Conservation (phyloP, 2,329 filamentous ascomycete genomes). For the Emydomyces testavorans region DNA sequence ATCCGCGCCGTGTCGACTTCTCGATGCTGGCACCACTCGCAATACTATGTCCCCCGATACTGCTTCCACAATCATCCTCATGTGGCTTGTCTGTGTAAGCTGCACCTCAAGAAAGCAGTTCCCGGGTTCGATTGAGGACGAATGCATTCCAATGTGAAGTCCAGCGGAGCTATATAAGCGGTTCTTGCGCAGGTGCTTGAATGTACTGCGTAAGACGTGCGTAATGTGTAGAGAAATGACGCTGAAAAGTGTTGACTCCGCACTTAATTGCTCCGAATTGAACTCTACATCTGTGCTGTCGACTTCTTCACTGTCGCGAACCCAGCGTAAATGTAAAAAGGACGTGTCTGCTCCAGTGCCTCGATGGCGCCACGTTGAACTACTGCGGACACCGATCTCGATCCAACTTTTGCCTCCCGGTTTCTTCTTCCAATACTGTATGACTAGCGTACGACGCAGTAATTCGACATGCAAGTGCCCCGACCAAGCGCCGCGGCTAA, state of each 20-base stretch:
- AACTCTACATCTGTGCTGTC: conserved; percentile 56
- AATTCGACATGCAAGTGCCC: conserved; percentile 66
- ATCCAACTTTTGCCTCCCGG: conserved; percentile 76
- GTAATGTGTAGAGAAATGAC: conserved; percentile 66
- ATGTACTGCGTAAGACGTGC: conserved; percentile 57
- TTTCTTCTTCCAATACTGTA: conserved; percentile 80
- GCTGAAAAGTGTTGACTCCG: conserved; percentile 60
- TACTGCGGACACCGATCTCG: conserved; percentile 67
- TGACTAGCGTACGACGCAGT: conserved; percentile 66
- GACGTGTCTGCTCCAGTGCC: conserved; percentile 26
- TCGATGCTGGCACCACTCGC: conserved; percentile 50
- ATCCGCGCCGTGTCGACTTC: conserved; percentile 49
- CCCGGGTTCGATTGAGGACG: conserved; percentile 51
- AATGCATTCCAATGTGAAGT: conserved; percentile 46
- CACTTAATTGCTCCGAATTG: conserved; percentile 55
- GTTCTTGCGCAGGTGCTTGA: conserved; percentile 47
- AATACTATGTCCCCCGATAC: conserved; percentile 66
- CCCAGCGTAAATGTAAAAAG: conserved; percentile 55
- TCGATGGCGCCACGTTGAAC: conserved; percentile 21
- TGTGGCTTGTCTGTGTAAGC: conserved; percentile 50
- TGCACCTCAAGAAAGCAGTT: conserved; percentile 59
- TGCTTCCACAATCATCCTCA: conserved; percentile 59
- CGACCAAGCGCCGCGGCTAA: conserved; percentile 63
- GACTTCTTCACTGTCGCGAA: conserved; percentile 67
- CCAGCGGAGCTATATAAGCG: conserved; percentile 51